These are phyloP conservation scores for Pyricularia sp. DNA, from an alignment of 2,329 filamentous ascomycete species.

Conservation along the genomic window DNA sequence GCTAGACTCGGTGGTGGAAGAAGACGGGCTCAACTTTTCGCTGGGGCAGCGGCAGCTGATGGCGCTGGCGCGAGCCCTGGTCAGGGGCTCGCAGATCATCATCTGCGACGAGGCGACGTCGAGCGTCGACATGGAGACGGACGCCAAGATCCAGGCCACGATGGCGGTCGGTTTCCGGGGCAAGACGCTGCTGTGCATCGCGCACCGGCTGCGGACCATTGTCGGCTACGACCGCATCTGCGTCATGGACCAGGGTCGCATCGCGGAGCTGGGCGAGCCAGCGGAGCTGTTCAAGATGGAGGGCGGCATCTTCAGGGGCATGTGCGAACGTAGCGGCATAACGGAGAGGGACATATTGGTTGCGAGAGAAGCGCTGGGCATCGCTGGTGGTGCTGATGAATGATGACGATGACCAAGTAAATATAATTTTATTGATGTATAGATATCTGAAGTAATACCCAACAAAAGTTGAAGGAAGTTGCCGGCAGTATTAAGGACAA, in stretches of 20 bases:
- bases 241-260: constrained; percentile 85
- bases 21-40: constrained; percentile 93
- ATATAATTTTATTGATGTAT: not conserved
- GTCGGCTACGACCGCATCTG: constrained; percentile 92
- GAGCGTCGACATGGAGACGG: constrained; percentile 90
- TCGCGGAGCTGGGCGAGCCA: constrained; percentile 80
- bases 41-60: constrained; percentile 92
- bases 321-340: constrained; percentile 86
- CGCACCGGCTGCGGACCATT: constrained; percentile 85
- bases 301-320: constrained; percentile 73
- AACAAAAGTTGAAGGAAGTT: not conserved
- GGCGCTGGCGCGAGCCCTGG: constrained; percentile 84
- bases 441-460: no score
- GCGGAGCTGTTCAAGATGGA: constrained; percentile 58
- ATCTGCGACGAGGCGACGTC: constrained; percentile 95
- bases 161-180: constrained; percentile 79
- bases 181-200: constrained; percentile 85
- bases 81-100: constrained; percentile 82
- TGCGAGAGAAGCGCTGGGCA: constrained; percentile 24
- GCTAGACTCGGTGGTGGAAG: constrained; percentile 78
- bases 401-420: not conserved
- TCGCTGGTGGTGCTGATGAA: not conserved
- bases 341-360: constrained; percentile 41
- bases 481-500: not conserved
- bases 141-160: constrained; percentile 86